These are phyloP conservation scores for Acrocalymma vagum DNA, from an alignment of 2,329 filamentous ascomycete genomes.

Conservation along the genomic window DNA sequence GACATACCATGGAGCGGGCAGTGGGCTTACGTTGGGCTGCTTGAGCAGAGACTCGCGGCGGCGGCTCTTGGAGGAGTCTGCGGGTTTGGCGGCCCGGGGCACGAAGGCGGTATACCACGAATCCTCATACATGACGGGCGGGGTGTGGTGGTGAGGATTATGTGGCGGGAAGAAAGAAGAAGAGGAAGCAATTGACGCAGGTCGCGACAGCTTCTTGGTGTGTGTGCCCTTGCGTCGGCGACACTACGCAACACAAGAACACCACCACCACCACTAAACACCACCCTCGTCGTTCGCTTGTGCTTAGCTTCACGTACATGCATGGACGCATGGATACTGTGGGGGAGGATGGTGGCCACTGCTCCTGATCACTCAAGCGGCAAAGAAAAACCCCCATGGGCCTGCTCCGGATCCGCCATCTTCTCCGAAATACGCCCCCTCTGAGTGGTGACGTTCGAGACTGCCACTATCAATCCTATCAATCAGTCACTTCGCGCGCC, in stretches of 20 bases:
- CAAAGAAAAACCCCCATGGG: too few species aligned
- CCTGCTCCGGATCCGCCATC: conserved; percentile 13
- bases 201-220: too few species aligned
- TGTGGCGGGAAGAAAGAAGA: neutral
- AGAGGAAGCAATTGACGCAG: too few species aligned
- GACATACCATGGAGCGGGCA: conserved; percentile 43
- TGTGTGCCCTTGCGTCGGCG: conserved; percentile 9
- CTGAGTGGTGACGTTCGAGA: conserved; percentile 23
- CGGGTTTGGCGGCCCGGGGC: conserved; percentile 65
- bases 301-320: too few species aligned
- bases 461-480: conserved; percentile 6
- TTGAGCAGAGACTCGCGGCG: conserved; percentile 74
- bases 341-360: too few species aligned
- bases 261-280: too few species aligned
- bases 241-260: too few species aligned
- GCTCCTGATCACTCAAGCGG: too few species aligned
- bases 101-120: conserved; percentile 81
- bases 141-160: neutral
- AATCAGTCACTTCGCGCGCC: conserved; percentile 3
- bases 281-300: too few species aligned
- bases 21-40: conserved; percentile 58
- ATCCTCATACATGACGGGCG: conserved; percentile 76
- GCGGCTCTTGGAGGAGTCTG: conserved; percentile 62
- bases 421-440: conserved; percentile 15
- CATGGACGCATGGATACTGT: too few species aligned